Percentiles rank a stretch among this genome's conserved stretches.
Conservation (phyloP, 176 grass and related monocot species). For the Miscanthus lutarioriparius region DNA sequence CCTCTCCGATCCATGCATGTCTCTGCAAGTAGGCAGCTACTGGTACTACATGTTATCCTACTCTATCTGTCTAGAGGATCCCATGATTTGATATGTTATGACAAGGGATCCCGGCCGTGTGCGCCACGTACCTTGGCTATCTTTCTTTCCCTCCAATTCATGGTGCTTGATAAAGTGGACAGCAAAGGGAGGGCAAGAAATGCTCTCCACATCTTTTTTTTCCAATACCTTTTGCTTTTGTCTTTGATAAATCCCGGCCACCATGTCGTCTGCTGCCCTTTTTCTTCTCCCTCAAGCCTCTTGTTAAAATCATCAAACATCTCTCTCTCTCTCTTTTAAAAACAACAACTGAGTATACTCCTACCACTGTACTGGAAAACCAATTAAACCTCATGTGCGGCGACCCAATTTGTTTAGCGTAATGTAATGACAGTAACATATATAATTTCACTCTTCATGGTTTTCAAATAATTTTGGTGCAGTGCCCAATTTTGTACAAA, state of each 20-base stretch:
- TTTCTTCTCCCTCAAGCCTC: slow-evolving; percentile 45
- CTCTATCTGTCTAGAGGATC: slow-evolving; percentile 36
- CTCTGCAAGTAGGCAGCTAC: slow-evolving; percentile 19
- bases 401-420: background rate
- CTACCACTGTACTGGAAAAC: background rate
- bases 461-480: background rate
- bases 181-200: slow-evolving; percentile 40
- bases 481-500: background rate
- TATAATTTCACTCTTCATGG: background rate
- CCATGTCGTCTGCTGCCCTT: slow-evolving; percentile 35
- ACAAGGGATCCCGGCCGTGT: slow-evolving; percentile 56
- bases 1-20: background rate
- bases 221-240: slow-evolving; percentile 55
- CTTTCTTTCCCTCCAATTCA: slow-evolving; percentile 38
- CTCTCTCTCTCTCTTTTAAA: background rate
- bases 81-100: slow-evolving; percentile 51
- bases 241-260: slow-evolving; percentile 32
- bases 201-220: slow-evolving; percentile 19
- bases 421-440: too few species aligned
- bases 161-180: slow-evolving; percentile 33
- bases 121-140: slow-evolving; percentile 50
- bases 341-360: background rate
- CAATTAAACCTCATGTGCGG: background rate
- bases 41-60: slow-evolving; percentile 44
- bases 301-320: slow-evolving; percentile 10